A percentile compares a stretch with the other conserved stretches of the same genome.
These are phyloP conservation scores for Populus hybrid DNA, from an alignment of 441 rosid genomes.

Conservation along the genomic window DNA sequence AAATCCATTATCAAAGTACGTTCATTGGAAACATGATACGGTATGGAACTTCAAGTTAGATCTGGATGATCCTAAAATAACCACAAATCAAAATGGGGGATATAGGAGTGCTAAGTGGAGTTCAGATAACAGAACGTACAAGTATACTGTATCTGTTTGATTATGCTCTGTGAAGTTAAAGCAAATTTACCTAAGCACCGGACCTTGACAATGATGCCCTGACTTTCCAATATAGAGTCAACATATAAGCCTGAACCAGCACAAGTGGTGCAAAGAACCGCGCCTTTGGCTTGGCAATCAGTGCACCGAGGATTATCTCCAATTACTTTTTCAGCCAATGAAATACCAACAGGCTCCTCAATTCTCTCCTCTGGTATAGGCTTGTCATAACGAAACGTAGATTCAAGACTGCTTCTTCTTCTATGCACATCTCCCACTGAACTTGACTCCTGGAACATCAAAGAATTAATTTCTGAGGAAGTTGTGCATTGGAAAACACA, in stretches of 20 bases:
- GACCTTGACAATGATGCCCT: constrained; percentile 91
- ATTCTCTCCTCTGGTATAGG: constrained; percentile 83
- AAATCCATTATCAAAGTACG: neutral
- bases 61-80: neutral
- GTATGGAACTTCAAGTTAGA: neutral
- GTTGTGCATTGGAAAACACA: too few relatives aligned
- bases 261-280: constrained; percentile 83
- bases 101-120: neutral
- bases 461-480: constrained; percentile 49
- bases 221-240: constrained; percentile 89
- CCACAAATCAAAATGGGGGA: neutral
- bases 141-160: neutral
- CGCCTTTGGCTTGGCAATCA: constrained; percentile 82
- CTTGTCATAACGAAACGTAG: constrained; percentile 76
- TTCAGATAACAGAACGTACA: too few relatives aligned
- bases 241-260: constrained; percentile 83
- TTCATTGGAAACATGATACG: neutral
- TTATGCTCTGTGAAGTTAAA: neutral
- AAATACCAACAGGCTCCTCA: constrained; percentile 63
- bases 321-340: constrained; percentile 57
- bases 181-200: constrained; percentile 72
- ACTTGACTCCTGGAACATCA: constrained; percentile 47
- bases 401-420: constrained; percentile 60
- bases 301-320: constrained; percentile 65
- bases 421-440: constrained; percentile 43